These are phyloP conservation scores for Moesziomyces sp. DNA, from an alignment of 1,284 basidiomycete species.

Conservation along the genomic window DNA sequence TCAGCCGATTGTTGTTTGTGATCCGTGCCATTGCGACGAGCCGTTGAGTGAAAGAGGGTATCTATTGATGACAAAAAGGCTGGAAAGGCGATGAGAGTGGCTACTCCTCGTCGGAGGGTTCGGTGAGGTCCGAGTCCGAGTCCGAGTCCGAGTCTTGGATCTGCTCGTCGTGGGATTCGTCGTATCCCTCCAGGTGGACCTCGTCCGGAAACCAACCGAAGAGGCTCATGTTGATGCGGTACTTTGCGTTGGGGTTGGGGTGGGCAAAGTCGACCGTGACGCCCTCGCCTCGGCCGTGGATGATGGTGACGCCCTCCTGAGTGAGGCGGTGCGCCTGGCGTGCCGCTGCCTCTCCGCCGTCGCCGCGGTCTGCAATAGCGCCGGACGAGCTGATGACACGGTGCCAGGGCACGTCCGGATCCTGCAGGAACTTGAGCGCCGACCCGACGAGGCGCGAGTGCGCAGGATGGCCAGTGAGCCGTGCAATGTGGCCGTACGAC, in stretches of 20 bases:
- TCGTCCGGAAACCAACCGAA: constrained; percentile 54
- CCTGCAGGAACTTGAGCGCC: constrained; percentile 60
- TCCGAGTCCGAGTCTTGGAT: background rate
- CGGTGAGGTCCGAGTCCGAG: constrained; percentile 32
- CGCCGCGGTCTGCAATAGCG: constrained; percentile 63
- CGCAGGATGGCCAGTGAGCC: constrained; percentile 55
- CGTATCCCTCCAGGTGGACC: constrained; percentile 37
- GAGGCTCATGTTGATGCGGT: constrained; percentile 24
- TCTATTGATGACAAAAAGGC: background rate
- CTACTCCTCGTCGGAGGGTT: constrained; percentile 17
- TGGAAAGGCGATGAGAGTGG: background rate
- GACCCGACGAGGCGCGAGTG: constrained; percentile 62
- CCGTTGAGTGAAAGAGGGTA: background rate
- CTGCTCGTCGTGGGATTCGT: constrained; percentile 5
- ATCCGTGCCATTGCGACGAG: no score
- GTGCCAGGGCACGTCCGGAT: constrained; percentile 58
- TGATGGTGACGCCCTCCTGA: constrained; percentile 53
- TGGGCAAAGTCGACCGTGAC: constrained; percentile 42
- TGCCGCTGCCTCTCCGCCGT: constrained; percentile 58
- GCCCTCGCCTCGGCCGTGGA: constrained; percentile 36
- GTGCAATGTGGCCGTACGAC: constrained; percentile 65
- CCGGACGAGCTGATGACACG: constrained; percentile 61
- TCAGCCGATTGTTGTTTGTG: no score
- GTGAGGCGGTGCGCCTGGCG: constrained; percentile 55
- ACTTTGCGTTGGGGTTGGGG: constrained; percentile 43